A percentile compares a stretch with the other conserved stretches of the same genome.
These are phyloP conservation scores for Incumbomyces lentus DNA, from an alignment of 2,329 filamentous ascomycete species.

Conservation along the genomic window DNA sequence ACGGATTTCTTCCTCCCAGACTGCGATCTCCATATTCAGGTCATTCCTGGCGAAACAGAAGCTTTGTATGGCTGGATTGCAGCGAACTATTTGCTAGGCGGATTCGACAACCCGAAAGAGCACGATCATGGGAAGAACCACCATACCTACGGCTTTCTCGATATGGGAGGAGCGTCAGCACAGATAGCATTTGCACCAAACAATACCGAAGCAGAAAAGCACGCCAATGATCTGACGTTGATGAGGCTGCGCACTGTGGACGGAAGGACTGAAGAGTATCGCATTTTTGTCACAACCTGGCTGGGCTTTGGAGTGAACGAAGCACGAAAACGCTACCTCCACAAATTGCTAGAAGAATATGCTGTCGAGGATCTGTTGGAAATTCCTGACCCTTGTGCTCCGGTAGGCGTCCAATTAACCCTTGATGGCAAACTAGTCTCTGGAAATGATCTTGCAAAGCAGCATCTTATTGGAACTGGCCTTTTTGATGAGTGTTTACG, in stretches of 20 bases:
- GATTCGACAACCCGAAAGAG: conserved; percentile 63
- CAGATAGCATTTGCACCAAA: conserved; percentile 98
- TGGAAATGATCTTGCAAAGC: conserved; percentile 27
- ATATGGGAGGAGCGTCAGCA: conserved; percentile 96
- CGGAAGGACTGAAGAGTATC: conserved; percentile 67
- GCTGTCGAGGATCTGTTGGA: conserved; percentile 50
- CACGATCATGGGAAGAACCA: conserved; percentile 79
- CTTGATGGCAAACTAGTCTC: conserved; percentile 52
- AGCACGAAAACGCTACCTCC: conserved; percentile 75
- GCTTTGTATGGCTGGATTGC: conserved; percentile 96
- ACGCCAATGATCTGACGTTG: conserved; percentile 79
- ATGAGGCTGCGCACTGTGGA: conserved; percentile 75
- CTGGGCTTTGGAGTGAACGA: conserved; percentile 95
- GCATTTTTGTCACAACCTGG: conserved; percentile 93
- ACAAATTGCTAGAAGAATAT: conserved; percentile 59
- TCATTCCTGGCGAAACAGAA: conserved; percentile 91
- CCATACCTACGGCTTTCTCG: conserved; percentile 91
- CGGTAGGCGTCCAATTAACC: conserved; percentile 62
- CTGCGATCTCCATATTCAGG: conserved; percentile 78
- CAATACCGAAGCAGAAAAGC: conserved; percentile 75
- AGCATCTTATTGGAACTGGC: conserved; percentile 58
- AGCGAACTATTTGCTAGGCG: conserved; percentile 86
- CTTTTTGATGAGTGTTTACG: conserved; percentile 75
- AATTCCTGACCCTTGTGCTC: conserved; percentile 83
- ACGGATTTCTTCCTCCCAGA: conserved; percentile 82